These are phyloP conservation scores for Syncephalastrum monosporum DNA, from an alignment of 371 early-diverging fungal genomes.

Conservation along the genomic window DNA sequence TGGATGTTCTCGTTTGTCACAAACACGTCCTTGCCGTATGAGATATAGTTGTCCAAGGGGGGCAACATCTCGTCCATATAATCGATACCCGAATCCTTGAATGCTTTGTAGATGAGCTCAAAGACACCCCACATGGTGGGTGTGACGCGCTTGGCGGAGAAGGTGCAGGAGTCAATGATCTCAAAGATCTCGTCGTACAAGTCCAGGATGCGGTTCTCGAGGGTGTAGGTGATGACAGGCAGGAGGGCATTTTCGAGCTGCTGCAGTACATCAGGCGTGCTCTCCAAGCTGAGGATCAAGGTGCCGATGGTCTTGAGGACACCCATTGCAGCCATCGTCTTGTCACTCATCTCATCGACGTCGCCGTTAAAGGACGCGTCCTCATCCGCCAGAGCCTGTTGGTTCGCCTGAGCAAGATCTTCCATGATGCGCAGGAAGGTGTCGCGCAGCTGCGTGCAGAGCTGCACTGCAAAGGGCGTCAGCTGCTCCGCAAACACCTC, in stretches of 20 bases:
- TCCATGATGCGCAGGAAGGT: conserved; percentile 83
- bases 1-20: conserved; percentile 59
- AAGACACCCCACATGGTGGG: conserved; percentile 85
- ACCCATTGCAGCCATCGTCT: conserved; percentile 88
- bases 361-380: conserved; percentile 36
- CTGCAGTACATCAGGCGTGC: conserved; percentile 58
- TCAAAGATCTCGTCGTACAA: conserved; percentile 87
- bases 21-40: conserved; percentile 76
- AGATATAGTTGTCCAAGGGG: conserved; percentile 83
- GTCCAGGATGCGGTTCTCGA: conserved; percentile 72
- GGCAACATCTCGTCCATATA: conserved; percentile 83
- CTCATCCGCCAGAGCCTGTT: conserved; percentile 33
- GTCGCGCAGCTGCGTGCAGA: conserved; percentile 79
- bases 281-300: conserved; percentile 71
- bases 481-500: conserved; percentile 86
- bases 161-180: conserved; percentile 83
- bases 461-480: conserved; percentile 86
- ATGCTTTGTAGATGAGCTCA: conserved; percentile 69
- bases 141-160: conserved; percentile 76
- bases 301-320: conserved; percentile 89
- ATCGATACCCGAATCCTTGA: conserved; percentile 73
- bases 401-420: conserved; percentile 48
- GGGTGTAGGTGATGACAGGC: conserved; percentile 71
- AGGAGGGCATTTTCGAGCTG: conserved; percentile 72
- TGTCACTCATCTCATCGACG: conserved; percentile 70